Evolutionary conservation across 345 rosid genomes (phyloP).

Genomic region (Dipteronia dyeriana): DNA sequence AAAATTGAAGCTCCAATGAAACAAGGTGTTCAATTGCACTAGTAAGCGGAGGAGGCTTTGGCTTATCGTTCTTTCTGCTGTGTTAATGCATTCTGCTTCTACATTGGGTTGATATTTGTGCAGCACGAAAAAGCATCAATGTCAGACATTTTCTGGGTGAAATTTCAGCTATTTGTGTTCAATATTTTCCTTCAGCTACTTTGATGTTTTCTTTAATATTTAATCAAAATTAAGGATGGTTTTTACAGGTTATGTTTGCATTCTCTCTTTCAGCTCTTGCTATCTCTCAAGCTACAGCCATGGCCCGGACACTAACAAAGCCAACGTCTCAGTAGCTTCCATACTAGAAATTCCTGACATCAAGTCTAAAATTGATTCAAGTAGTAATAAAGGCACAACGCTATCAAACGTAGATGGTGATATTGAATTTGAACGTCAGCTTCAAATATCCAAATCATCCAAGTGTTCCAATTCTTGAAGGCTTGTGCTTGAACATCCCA

Average conservation of each 20-base stretch:
- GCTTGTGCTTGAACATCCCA: constrained; percentile 58
- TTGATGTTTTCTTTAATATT: background rate
- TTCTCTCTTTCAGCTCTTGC: constrained; percentile 68
- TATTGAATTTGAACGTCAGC: constrained; percentile 62
- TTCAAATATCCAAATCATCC: constrained; percentile 74
- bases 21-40: constrained; percentile 51
- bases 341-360: constrained; percentile 72
- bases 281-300: constrained; percentile 71
- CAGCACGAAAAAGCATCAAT: constrained; percentile 61
- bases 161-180: background rate
- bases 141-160: constrained; percentile 71
- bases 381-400: constrained; percentile 54
- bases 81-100: constrained; percentile 53
- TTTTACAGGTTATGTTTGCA: constrained; percentile 61
- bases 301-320: constrained; percentile 75
- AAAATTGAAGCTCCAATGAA: constrained; percentile 53
- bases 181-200: background rate
- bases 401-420: constrained; percentile 51
- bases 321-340: constrained; percentile 75
- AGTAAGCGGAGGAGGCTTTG: constrained; percentile 54
- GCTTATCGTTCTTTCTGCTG: constrained; percentile 51
- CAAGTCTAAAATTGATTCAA: constrained; percentile 68
- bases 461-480: constrained; percentile 63
- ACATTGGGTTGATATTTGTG: constrained; percentile 54
- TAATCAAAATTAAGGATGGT: background rate